Conservation (phyloP, 441 rosid species). For the Croton setiger region DNA sequence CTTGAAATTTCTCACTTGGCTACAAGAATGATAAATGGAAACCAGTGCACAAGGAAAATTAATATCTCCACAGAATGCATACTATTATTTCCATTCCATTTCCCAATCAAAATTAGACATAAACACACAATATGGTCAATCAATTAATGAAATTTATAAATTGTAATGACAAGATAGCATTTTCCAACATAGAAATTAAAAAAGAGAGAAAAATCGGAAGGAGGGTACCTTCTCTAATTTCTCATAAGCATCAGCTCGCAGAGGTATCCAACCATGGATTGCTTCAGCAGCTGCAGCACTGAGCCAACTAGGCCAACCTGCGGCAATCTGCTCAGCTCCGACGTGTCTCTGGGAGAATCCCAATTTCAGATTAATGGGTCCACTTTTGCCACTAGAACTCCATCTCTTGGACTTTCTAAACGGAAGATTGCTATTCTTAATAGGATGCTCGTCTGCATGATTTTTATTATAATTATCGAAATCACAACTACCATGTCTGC, state of each 20-base stretch:
- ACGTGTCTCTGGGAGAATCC: constrained; percentile 43
- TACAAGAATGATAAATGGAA: neutral
- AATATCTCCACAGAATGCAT: neutral
- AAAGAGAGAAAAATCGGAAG: neutral
- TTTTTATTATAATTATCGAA: neutral
- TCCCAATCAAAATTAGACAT: neutral
- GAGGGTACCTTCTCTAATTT: constrained; percentile 76
- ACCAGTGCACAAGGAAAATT: neutral
- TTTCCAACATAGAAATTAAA: neutral
- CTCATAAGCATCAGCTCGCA: constrained; percentile 67
- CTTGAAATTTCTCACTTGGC: neutral
- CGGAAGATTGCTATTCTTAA: constrained; percentile 15
- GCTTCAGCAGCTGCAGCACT: constrained; percentile 71
- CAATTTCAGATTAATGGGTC: constrained; percentile 39
- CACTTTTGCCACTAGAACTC: constrained; percentile 30
- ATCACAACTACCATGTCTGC: constrained; percentile 11
- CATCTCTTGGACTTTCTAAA: constrained; percentile 36
- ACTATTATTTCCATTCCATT: neutral
- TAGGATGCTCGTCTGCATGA: neutral
- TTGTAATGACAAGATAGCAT: neutral
- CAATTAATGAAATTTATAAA: neutral
- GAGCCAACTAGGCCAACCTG: constrained; percentile 96
- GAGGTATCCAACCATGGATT: constrained; percentile 79
- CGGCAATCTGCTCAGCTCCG: constrained; percentile 69
- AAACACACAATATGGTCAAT: neutral